Conservation (phyloP, 2,329 filamentous ascomycete species). For the Fusarium citri region DNA sequence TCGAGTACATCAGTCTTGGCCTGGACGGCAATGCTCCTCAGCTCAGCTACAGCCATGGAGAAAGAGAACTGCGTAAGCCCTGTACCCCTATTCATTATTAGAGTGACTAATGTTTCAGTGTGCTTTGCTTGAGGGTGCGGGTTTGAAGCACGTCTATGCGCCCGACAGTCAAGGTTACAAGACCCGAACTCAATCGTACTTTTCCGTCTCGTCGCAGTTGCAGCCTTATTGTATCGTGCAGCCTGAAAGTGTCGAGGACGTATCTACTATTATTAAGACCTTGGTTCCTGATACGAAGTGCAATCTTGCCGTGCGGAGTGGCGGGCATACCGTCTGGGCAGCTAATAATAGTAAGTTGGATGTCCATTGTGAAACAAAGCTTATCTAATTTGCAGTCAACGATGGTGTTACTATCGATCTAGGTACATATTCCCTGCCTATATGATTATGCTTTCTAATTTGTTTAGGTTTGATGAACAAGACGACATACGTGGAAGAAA, state of each 20-base stretch:
- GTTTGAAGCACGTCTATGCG: slow-evolving; percentile 27
- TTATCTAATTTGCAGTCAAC: slow-evolving; percentile 16
- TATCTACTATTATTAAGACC: slow-evolving; percentile 33
- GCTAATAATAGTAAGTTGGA: slow-evolving; percentile 15
- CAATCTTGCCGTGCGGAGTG: slow-evolving; percentile 18
- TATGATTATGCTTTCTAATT: neutral
- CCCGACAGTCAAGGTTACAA: slow-evolving; percentile 24
- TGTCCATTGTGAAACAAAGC: neutral
- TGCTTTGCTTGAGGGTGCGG: slow-evolving; percentile 12
- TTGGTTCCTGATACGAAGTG: neutral
- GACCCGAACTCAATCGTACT: slow-evolving; percentile 40
- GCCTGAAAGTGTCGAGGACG: slow-evolving; percentile 36
- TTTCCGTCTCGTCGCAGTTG: slow-evolving; percentile 38
- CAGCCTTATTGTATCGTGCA: slow-evolving; percentile 45
- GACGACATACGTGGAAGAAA: slow-evolving; percentile 13
- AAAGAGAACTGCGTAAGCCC: slow-evolving; percentile 8
- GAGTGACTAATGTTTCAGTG: slow-evolving; percentile 21
- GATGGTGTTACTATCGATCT: slow-evolving; percentile 22
- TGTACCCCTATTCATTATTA: neutral
- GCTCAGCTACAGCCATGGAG: neutral
- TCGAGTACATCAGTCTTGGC: slow-evolving; percentile 4
- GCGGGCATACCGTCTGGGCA: slow-evolving; percentile 20
- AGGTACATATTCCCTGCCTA: neutral
- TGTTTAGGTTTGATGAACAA: slow-evolving; percentile 17
- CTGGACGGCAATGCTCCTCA: slow-evolving; percentile 10